phyloP scores from a whole-genome alignment of 495 filamentous ascomycete genomes.

The Penicillium paxilli region DNA sequence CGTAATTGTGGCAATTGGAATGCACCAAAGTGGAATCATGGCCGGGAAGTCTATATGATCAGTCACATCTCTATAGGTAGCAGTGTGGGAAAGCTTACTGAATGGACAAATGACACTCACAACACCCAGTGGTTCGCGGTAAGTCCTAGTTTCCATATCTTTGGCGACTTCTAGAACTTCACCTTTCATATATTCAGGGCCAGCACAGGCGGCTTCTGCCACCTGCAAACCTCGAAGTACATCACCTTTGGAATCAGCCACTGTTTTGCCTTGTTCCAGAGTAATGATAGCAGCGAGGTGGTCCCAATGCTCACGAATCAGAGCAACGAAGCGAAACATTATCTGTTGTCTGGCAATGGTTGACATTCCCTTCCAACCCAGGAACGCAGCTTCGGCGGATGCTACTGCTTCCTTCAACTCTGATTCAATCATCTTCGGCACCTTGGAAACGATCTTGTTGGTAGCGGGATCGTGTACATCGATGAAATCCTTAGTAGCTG shows the following conservation, averaged over 20 bases:
- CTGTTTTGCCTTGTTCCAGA: conserved; percentile 11
- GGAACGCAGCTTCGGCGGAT: conserved; percentile 7
- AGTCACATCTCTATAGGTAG: neutral
- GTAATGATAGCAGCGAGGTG: conserved; percentile 7
- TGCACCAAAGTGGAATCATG: conserved; percentile 92
- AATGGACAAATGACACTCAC: conserved; percentile 92
- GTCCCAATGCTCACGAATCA: conserved; percentile 11
- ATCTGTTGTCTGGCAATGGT: conserved; percentile 9
- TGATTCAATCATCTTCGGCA: conserved; percentile 3
- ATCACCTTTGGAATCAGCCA: conserved; percentile 10
- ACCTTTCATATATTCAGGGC: conserved; percentile 9
- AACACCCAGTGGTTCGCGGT: conserved; percentile 82
- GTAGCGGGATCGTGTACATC: conserved; percentile 13
- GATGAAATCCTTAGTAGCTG: conserved; percentile 3
- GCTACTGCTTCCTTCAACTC: conserved; percentile 1
- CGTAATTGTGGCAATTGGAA: conserved; percentile 83
- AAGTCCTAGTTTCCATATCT: conserved; percentile 91
- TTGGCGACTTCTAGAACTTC: conserved; percentile 74
- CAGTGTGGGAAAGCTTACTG: conserved; percentile 33
- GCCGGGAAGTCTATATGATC: conserved; percentile 68
- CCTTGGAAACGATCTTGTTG: conserved; percentile 6
- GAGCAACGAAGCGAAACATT: conserved; percentile 8
- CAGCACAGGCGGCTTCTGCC: conserved; percentile 5
- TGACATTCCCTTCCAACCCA: conserved; percentile 2
- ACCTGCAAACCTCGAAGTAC: conserved; percentile 10